These are phyloP conservation scores for Phytophthora hybrid DNA, from an alignment of 352 stramenopile species.

Conservation along the genomic window DNA sequence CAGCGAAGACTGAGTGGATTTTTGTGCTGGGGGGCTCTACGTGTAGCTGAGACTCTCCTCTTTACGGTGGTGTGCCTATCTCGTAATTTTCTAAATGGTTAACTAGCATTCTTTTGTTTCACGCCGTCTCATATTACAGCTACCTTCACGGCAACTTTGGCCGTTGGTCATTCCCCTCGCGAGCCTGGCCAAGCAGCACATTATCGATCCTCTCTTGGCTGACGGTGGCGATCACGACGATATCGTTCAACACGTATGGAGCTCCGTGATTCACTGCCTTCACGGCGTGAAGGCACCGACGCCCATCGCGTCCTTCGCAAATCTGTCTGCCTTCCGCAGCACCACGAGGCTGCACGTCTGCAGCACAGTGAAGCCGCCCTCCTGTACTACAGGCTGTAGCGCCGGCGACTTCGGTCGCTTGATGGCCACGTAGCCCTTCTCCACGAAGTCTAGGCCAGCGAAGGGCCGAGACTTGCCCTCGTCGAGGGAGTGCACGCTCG, in stretches of 20 bases:
- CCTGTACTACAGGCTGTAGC: no score
- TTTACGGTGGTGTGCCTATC: no score
- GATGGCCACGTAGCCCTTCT: conserved; percentile 38
- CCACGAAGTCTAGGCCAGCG: conserved; percentile 33
- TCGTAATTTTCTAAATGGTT: no score
- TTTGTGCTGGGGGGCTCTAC: no score
- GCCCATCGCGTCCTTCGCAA: conserved; percentile 13
- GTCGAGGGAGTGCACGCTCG: conserved; percentile 33
- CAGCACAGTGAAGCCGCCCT: conserved; percentile 29
- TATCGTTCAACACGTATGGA: conserved; percentile 37
- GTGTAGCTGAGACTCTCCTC: no score
- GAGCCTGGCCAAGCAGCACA: conserved; percentile 33
- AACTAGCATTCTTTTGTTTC: no score
- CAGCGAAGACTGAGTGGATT: no score
- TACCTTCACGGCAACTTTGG: not conserved
- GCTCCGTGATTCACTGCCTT: no score
- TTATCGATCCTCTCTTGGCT: conserved; percentile 62
- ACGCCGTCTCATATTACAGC: no score
- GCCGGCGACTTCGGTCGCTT: conserved; percentile 19
- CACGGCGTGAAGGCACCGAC: conserved; percentile 31
- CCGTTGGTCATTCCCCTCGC: not conserved
- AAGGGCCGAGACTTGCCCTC: conserved; percentile 29
- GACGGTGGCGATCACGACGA: conserved; percentile 41
- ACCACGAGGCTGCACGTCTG: conserved; percentile 42
- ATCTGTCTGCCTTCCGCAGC: conserved; percentile 29